A percentile compares a stretch with the other conserved stretches of the same genome.
Evolutionary conservation across 2,329 filamentous ascomycete species (phyloP).

Genomic region (Cladosporium sp.): DNA sequence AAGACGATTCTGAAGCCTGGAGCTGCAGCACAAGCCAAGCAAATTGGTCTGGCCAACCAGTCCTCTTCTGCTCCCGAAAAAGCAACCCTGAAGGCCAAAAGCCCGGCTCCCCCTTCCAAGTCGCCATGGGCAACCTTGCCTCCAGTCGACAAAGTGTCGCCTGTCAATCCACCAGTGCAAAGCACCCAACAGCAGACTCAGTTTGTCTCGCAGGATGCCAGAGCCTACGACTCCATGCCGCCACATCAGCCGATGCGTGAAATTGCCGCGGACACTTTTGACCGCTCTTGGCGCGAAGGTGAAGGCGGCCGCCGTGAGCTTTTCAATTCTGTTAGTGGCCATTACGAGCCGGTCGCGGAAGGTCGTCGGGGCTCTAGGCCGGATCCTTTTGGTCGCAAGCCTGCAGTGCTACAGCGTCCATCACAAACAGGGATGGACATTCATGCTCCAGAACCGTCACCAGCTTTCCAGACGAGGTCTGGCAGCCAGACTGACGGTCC

Average conservation of each 20-base stretch:
- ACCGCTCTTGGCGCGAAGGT: conserved; percentile 70
- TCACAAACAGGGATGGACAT: conserved; percentile 47
- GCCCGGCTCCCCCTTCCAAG: conserved; percentile 66
- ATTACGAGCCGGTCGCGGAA: conserved; percentile 82
- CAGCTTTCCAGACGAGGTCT: conserved; percentile 75
- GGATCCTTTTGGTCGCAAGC: conserved; percentile 63
- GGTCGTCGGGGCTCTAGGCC: conserved; percentile 61
- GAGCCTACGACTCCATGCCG: conserved; percentile 49
- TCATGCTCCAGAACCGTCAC: conserved; percentile 72
- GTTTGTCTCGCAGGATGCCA: conserved; percentile 50
- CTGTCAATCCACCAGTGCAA: conserved; percentile 52
- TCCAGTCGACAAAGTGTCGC: conserved; percentile 74
- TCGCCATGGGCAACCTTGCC: conserved; percentile 89
- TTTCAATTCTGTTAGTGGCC: conserved; percentile 90
- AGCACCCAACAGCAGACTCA: conserved; percentile 28
- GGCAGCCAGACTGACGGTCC: conserved; percentile 56
- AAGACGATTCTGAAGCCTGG: conserved; percentile 48
- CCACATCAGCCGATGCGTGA: conserved; percentile 61
- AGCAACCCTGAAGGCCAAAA: conserved; percentile 67
- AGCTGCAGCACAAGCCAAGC: conserved; percentile 33
- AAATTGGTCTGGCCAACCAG: conserved; percentile 16
- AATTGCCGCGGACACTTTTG: conserved; percentile 91
- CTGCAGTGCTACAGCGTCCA: conserved; percentile 71
- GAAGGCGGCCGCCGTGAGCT: conserved; percentile 66
- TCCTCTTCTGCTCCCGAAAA: conserved; percentile 46